Percentiles rank a stretch among this genome's conserved stretches.
These are phyloP conservation scores for Guadua angustifolia DNA, from an alignment of 176 grass and related monocot genomes.

Conservation along the genomic window DNA sequence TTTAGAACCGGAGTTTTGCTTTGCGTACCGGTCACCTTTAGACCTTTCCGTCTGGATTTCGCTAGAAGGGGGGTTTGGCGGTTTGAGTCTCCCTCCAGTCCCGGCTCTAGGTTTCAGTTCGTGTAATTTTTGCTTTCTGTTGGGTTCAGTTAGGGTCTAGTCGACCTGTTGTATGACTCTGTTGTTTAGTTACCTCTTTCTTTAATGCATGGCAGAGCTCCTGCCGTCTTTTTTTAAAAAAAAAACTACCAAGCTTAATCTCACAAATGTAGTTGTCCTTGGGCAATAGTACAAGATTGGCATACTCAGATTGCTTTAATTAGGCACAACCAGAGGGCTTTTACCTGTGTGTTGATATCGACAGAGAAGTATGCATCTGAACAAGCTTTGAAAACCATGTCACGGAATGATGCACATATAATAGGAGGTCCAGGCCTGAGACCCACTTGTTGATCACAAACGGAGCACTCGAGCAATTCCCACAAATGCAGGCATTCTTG, in stretches of 20 bases:
- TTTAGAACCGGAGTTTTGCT: too few relatives aligned
- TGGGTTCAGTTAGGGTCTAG: too few relatives aligned
- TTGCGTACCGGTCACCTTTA: too few relatives aligned
- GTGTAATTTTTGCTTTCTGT: too few relatives aligned
- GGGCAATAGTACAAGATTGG: background rate
- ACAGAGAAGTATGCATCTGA: conserved; percentile 77
- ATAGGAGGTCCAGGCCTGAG: conserved; percentile 69
- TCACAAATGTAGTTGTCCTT: background rate
- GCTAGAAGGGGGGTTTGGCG: too few relatives aligned
- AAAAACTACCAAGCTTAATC: conserved; percentile 1
- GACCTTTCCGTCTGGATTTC: too few relatives aligned
- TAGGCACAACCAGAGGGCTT: background rate
- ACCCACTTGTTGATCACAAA: conserved; percentile 80
- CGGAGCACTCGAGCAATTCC: conserved; percentile 92
- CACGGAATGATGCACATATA: conserved; percentile 73
- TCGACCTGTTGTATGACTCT: too few relatives aligned
- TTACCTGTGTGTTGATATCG: conserved; percentile 80
- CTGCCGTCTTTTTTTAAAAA: too few relatives aligned
- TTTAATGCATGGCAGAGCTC: too few relatives aligned
- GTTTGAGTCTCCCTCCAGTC: too few relatives aligned
- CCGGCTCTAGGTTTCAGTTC: too few relatives aligned
- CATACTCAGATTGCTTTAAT: conserved; percentile 19
- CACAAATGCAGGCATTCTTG: conserved; percentile 88
- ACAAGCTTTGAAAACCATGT: conserved; percentile 85
- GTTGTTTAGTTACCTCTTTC: too few relatives aligned